A percentile compares a stretch with the other conserved stretches of the same genome.
phyloP scores from a whole-genome alignment of 169 alveolate species.

The Prorocentrum cordatum region DNA sequence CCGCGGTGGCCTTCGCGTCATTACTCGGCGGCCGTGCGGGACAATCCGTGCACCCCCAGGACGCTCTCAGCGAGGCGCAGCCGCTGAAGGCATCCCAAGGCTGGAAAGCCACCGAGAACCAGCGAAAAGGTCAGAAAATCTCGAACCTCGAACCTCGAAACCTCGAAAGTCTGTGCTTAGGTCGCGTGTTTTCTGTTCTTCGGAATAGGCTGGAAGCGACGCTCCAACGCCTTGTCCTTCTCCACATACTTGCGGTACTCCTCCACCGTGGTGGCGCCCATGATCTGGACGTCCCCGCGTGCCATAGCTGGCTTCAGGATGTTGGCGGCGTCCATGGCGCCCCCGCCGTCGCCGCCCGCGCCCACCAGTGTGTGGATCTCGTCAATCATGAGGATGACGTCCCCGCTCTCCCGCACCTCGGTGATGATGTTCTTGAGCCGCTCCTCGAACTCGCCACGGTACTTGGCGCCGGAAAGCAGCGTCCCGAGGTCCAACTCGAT shows the following conservation, averaged over 20 bases:
- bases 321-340: slow-evolving; percentile 86
- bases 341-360: slow-evolving; percentile 85
- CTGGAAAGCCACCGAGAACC: too few relatives aligned
- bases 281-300: slow-evolving; percentile 83
- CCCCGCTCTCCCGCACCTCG: slow-evolving; percentile 71
- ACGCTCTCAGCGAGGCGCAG: too few relatives aligned
- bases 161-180: too few relatives aligned
- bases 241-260: slow-evolving; percentile 83
- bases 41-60: too few relatives aligned
- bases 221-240: slow-evolving; percentile 81
- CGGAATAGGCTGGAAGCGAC: slow-evolving; percentile 86
- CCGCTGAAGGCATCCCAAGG: too few relatives aligned
- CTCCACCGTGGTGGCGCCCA: slow-evolving; percentile 85
- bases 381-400: slow-evolving; percentile 81
- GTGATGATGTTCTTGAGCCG: slow-evolving; percentile 77
- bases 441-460: slow-evolving; percentile 84
- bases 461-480: slow-evolving; percentile 82
- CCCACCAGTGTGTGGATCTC: slow-evolving; percentile 84
- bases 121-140: too few relatives aligned
- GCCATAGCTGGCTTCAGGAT: slow-evolving; percentile 84
- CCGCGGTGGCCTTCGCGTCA: too few relatives aligned
- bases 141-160: too few relatives aligned
- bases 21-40: too few relatives aligned
- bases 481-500: slow-evolving; percentile 71
- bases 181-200: too few relatives aligned